Conservation (phyloP, 345 rosid genomes). For the Cardamine resedifolia region DNA sequence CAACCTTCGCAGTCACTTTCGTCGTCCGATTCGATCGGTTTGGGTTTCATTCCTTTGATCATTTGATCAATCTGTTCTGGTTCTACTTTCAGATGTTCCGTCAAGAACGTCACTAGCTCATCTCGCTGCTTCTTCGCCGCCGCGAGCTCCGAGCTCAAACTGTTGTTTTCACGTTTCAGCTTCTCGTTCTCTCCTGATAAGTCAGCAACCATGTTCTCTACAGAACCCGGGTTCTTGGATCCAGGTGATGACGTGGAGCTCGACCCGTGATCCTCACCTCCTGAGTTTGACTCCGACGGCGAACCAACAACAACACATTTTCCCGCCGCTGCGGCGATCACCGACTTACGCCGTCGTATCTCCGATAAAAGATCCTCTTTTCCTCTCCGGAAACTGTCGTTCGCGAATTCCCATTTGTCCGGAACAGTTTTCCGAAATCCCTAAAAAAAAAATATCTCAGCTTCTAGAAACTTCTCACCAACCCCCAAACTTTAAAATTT, state of each 20-base stretch:
- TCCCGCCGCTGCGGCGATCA: constrained; percentile 30
- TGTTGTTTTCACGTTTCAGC: constrained; percentile 70
- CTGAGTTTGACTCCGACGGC: constrained; percentile 57
- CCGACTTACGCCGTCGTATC: constrained; percentile 65
- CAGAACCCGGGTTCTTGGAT: constrained; percentile 78
- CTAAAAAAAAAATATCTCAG: constrained; percentile 30
- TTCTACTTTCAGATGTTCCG: constrained; percentile 56
- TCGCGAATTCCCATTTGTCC: constrained; percentile 87
- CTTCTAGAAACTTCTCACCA: constrained; percentile 21
- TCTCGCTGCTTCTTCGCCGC: constrained; percentile 79
- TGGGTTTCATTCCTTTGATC: constrained; percentile 47
- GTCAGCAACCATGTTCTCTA: constrained; percentile 56
- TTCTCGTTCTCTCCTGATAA: constrained; percentile 83
- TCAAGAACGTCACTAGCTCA: constrained; percentile 65
- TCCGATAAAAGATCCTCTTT: constrained; percentile 51
- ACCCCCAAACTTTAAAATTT: background rate
- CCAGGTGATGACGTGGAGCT: constrained; percentile 77
- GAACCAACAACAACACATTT: constrained; percentile 35
- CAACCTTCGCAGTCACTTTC: constrained; percentile 12
- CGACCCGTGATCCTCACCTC: constrained; percentile 71
- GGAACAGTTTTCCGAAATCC: constrained; percentile 78
- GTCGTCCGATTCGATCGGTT: constrained; percentile 11
- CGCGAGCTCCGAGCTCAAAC: constrained; percentile 67
- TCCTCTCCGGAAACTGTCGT: constrained; percentile 65
- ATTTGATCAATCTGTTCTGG: constrained; percentile 71